A percentile compares a stretch with the other conserved stretches of the same genome.
Evolutionary conservation across 2,329 filamentous ascomycete genomes (phyloP).

Genomic region (Tolypocladium paradoxum): DNA sequence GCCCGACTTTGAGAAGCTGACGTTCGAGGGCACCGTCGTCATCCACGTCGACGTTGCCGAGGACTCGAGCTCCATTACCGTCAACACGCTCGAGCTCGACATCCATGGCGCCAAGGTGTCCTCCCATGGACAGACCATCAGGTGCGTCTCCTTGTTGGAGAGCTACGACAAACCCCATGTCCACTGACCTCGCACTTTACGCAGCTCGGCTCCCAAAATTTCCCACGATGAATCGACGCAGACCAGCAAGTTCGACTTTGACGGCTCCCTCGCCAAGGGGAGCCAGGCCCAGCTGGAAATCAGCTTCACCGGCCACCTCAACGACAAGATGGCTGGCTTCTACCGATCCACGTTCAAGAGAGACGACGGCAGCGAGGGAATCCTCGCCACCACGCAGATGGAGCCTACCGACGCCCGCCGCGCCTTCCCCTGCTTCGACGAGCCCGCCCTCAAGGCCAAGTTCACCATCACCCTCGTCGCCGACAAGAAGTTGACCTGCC

Average conservation of each 20-base stretch:
- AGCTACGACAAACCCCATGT: neutral
- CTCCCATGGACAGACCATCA: constrained; percentile 38
- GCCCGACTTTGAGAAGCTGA: constrained; percentile 79
- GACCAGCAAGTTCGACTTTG: constrained; percentile 71
- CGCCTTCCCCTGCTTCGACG: constrained; percentile 94
- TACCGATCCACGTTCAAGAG: constrained; percentile 92
- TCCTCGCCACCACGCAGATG: constrained; percentile 90
- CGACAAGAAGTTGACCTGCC: constrained; percentile 79
- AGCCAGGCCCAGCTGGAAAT: constrained; percentile 56
- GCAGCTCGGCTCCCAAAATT: constrained; percentile 30
- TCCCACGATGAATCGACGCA: constrained; percentile 71
- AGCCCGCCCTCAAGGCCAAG: constrained; percentile 84
- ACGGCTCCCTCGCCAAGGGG: constrained; percentile 60
- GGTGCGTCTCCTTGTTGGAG: constrained; percentile 17
- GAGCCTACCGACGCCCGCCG: constrained; percentile 88
- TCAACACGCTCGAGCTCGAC: constrained; percentile 81
- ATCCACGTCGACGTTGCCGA: constrained; percentile 83
- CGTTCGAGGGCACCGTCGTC: constrained; percentile 71
- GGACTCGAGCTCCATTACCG: constrained; percentile 72
- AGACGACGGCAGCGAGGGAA: constrained; percentile 64
- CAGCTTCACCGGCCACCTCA: constrained; percentile 64
- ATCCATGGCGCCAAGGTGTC: constrained; percentile 52
- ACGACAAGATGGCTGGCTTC: constrained; percentile 96
- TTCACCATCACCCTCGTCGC: constrained; percentile 88
- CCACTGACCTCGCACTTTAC: constrained; percentile 1